Evolutionary conservation across 805 yeast species (phyloP).

Genomic region (Ogataea thermomethanolica): DNA sequence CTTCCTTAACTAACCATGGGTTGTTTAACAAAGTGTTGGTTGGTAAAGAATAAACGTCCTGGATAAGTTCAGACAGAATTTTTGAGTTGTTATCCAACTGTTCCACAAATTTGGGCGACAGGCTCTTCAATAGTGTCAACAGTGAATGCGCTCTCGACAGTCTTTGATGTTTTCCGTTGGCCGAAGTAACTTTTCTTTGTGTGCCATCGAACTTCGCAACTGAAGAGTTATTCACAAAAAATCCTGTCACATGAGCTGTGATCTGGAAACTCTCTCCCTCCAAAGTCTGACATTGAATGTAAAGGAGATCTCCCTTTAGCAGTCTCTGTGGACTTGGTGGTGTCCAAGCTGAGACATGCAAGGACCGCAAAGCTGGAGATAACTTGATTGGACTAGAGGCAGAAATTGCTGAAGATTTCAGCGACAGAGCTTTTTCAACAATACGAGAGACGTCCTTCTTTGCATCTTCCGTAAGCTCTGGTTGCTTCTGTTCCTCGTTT

Average conservation of each 20-base stretch:
- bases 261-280: slow-evolving; percentile 79
- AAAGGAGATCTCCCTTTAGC: slow-evolving; percentile 73
- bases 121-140: slow-evolving; percentile 53
- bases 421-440: slow-evolving; percentile 19
- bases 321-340: slow-evolving; percentile 70
- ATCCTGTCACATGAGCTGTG: slow-evolving; percentile 78
- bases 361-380: slow-evolving; percentile 51
- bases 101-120: slow-evolving; percentile 60
- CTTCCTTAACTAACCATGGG: slow-evolving; percentile 69
- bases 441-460: slow-evolving; percentile 19
- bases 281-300: slow-evolving; percentile 68
- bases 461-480: slow-evolving; percentile 35
- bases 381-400: slow-evolving; percentile 34
- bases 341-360: slow-evolving; percentile 73
- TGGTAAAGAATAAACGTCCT: slow-evolving; percentile 60
- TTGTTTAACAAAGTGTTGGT: slow-evolving; percentile 55
- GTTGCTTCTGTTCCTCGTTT: slow-evolving; percentile 18
- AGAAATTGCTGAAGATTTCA: slow-evolving; percentile 14
- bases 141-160: slow-evolving; percentile 47
- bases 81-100: slow-evolving; percentile 52
- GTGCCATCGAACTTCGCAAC: slow-evolving; percentile 68
- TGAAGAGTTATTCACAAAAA: slow-evolving; percentile 70
- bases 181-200: slow-evolving; percentile 31
- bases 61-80: slow-evolving; percentile 39
- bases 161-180: slow-evolving; percentile 30